These are phyloP conservation scores for Cinnamomum chago DNA, from an alignment of 164 flowering plant genomes.

Conservation along the genomic window DNA sequence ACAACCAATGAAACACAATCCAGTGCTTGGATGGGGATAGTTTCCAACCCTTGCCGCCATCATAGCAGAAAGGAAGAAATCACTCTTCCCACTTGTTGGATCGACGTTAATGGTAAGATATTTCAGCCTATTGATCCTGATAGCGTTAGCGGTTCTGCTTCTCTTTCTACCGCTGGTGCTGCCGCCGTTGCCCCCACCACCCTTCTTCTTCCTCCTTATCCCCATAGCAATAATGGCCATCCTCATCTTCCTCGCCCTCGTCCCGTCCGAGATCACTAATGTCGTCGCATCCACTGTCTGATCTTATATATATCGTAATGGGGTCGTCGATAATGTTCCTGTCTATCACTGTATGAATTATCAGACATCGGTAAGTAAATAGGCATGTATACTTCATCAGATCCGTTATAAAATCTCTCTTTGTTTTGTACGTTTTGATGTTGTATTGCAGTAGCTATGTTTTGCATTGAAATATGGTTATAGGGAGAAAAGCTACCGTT, in stretches of 20 bases:
- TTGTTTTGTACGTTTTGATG: too few species aligned
- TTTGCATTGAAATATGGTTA: too few species aligned
- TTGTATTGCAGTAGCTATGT: too few species aligned
- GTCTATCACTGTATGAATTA: too few species aligned
- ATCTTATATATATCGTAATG: background rate
- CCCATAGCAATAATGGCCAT: constrained; percentile 14
- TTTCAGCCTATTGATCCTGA: constrained; percentile 1
- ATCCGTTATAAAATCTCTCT: too few species aligned
- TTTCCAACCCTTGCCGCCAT: background rate
- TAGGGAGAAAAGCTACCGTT: too few species aligned
- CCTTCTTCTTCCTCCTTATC: constrained; percentile 11
- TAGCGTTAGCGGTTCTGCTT: constrained; percentile 7
- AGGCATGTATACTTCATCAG: too few species aligned
- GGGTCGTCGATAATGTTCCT: background rate
- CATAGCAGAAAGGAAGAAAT: background rate
- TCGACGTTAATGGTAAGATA: constrained; percentile 11
- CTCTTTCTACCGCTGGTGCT: constrained; percentile 10
- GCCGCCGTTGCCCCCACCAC: constrained; percentile 18
- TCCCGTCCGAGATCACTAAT: constrained; percentile 9
- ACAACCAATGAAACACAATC: background rate
- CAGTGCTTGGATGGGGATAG: background rate
- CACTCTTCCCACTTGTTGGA: background rate
- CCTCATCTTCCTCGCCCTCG: constrained; percentile 11
- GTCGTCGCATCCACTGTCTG: constrained; percentile 5
- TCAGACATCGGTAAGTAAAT: too few species aligned